A percentile compares a stretch with the other conserved stretches of the same genome.
Evolutionary conservation across 345 rosid species (phyloP).

Genomic region (Physaria fendleri): DNA sequence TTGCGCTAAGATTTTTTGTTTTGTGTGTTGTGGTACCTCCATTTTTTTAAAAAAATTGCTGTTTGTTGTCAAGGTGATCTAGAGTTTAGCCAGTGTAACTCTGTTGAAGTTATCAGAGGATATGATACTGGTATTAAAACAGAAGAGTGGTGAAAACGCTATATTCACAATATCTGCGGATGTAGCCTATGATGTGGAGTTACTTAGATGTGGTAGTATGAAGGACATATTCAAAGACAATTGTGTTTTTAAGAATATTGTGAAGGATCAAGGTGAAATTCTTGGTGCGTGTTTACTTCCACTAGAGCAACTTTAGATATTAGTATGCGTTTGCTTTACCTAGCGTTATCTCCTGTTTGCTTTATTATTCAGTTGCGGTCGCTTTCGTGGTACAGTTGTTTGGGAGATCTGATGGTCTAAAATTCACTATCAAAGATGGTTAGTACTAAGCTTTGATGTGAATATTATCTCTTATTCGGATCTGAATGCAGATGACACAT

Average conservation of each 20-base stretch:
- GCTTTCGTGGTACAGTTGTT: conserved; percentile 68
- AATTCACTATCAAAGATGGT: conserved; percentile 79
- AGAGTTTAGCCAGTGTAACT: too few species aligned
- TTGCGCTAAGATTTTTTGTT: too few species aligned
- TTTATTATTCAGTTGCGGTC: conserved; percentile 50
- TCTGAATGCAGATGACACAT: conserved; percentile 26
- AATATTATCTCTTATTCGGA: not conserved
- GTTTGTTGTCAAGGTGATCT: too few species aligned
- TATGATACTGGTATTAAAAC: conserved; percentile 97
- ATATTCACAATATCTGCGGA: conserved; percentile 75
- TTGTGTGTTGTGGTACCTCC: too few species aligned
- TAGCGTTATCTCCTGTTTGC: not conserved
- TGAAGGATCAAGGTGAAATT: conserved; percentile 76
- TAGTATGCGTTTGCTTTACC: not conserved
- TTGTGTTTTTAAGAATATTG: conserved; percentile 68
- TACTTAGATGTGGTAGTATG: conserved; percentile 69
- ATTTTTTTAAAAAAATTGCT: too few species aligned
- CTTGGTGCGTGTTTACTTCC: conserved; percentile 30
- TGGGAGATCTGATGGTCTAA: conserved; percentile 63
- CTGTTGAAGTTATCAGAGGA: conserved; percentile 92
- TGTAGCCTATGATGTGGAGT: conserved; percentile 81
- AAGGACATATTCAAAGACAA: conserved; percentile 87
- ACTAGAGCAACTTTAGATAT: not conserved
- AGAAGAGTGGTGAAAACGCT: conserved; percentile 89
- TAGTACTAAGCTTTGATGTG: not conserved